Base-by-base conservation (phyloP, 257 asterid genomes). In the Jacaranda copaia region DNA sequence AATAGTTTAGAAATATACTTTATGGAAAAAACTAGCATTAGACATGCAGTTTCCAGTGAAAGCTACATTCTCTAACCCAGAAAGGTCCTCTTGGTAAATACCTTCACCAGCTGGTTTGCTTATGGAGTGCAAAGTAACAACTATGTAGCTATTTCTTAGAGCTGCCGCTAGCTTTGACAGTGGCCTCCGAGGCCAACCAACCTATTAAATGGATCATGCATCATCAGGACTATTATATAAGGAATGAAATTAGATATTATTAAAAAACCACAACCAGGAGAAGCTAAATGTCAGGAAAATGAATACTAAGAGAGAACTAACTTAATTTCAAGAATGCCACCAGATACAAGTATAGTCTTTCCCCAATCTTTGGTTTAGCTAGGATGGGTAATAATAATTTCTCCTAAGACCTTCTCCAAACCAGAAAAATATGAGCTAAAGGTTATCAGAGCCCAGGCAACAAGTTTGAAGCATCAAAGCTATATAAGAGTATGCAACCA, bases 161-260 rank as follows among this genome's bases (percentile, higher is more conserved):
- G 99, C 99, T 67, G 96, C 88, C 1, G 99, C 97, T 60, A 95
- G 87, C 90, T 95, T 95, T 78, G 96, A 79, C 80, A 91, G 85
- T 42, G 97, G 98, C 84, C 98, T 88, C 76, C 96, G 86, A 58
- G 99, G 99, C 98, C 99, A 93, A 66, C 99, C 98, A 58, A 96
- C 99, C 99, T 96, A 87, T 84, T 79, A 77, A 81, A 53, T 43
- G 67, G 71, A 74, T 74, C 19, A 71, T 9, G 71, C 32, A 25
- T 25, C 32, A 25, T 25, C 32, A 25, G 63, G 58, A 7, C 69
- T 65, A 68, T 46, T 40, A 35, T 68, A 16, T 8, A 13, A 13
- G 14, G 18, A 48, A 56, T 38, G 15, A 20, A 39, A 3, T 53
- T 48, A 51, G 16, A 5, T 60, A 35, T 20, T 35, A 3, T 64